Base-by-base conservation (phyloP, 495 filamentous ascomycete genomes). In the Aspergillus cavernicola region DNA sequence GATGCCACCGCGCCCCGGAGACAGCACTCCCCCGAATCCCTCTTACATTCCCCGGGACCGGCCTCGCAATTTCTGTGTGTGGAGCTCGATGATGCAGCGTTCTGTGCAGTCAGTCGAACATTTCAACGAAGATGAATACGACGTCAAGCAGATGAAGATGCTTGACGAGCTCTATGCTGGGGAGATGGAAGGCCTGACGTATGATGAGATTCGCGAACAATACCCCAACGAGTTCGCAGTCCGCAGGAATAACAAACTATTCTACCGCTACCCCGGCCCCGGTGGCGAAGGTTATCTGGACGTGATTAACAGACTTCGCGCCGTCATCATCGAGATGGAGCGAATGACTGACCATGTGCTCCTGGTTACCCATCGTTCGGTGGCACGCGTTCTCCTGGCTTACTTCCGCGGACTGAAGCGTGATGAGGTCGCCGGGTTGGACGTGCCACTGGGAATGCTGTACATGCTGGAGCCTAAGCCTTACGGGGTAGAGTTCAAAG, bases 71-170 rank as follows among this genome's bases (percentile, higher is more conserved):
- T 97, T 96, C 66, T 98, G 93, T 67, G 88, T 98, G 20, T 98
- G 93, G 93, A 96, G 92, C 10, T 93, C 88, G 10, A 97, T 97
- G 92, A 82, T 98, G 59, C 85, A 87, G 60, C 85, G 93, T 40
- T 87, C 86, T 44, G 80, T 92, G 41, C 80, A 95, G 60, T 92
- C 91, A 1, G 90, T 88, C 0, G 80, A 91, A 47, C 83, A 85
- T 63, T 98, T 97, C 68, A 87, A 89, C 49, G 93, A 97, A 55
- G 93, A 98, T n/a, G 89, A 97, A 20, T 98, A 90, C 63, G 93
- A 97, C 57, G 83, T 92, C 61, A 98, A 98, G 74, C 84, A 95
- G 59, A 96, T 95, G 90, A 88, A 89, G 59, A 96, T 97, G 90
- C 82, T 98, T 13, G 95, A 98, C 61, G 93, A 98, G 65, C 85